Evolutionary conservation across 768 basidiomycete genomes (phyloP), one percentile per base, ranked within the genome.

Genomic region (Rhizopogon rudus): DNA sequence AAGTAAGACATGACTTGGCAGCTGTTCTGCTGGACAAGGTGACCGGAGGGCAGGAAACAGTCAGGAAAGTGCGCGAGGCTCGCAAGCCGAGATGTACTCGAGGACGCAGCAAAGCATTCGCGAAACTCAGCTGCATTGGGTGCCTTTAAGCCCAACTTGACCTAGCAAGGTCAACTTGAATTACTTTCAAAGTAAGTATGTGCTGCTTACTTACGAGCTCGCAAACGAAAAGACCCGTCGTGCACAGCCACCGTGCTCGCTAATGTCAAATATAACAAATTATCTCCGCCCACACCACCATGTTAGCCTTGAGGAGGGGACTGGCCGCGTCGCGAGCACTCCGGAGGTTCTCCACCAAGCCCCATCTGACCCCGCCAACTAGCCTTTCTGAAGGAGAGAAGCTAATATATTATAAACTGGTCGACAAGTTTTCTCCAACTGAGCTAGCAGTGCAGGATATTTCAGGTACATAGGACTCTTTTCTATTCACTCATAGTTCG

Each of bases 381-480:
- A 60, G 50, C 31, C 65, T 77, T 13, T 72, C 76, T 25, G 77
- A 83, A 60, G 87, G 88, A n/a, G 92, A 94, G 72, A 73, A 75
- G 57, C 69, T 69, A 54, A 94, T 96, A 52, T 77, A 78, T 59
- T 67, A 76, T 22, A 98, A 96, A 71, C 75, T 98, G 29, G 78
- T 77, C 12, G 78, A 82, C 40, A 81, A 73, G 63, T 93, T 99
- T 68, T 72, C 78, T n/a, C 91, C 95, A 9, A 82, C 87, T 13
- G 81, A 86, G 57, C 74, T 98, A 17, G 80, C 84, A 57, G 94
- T 98, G 2, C 86, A 94, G 73, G 96, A 99, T 70, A 82, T 95
- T n/a, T 98, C 95, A 28, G 96, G 96, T 94, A 37, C 35, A 37
- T 13, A 22, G 58, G 81, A 65, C 29, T 45, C n/a, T 45, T 44